Base-by-base conservation (phyloP, 192 early-diverging fungal genomes). In the Podochytrium sp. region DNA sequence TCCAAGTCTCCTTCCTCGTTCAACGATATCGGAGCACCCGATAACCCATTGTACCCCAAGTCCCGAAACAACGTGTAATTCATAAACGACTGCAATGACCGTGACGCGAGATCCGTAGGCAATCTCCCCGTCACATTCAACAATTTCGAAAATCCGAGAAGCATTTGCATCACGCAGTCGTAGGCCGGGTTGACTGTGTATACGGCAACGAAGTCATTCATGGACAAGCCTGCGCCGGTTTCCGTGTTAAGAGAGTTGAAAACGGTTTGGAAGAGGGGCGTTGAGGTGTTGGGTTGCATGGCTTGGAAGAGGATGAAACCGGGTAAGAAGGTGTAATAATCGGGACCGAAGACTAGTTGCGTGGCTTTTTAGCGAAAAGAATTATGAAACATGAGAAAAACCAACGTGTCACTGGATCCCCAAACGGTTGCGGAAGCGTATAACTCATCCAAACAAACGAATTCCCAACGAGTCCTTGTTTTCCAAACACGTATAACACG, bases 391-490 rank as follows among this genome's bases (percentile, higher is more conserved):
- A 38, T 39, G 20, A 38, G 18, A 38, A 63, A 1, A 3, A 30
- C 47, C 33, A 25, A 65, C 64, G 38, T 29, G 41, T 25, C 6
- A 65, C 7, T 27, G 64, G 64, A 29, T 65, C 64, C 34, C 47
- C 64, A 16, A 47, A 65, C 23, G 64, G 64, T 25, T 47, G n/a
- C 29, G 64, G 64, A 18, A 61, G 12, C n/a, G 33, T 61, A 23
- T 61, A 55, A 69, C 66, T 69, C 50, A 69, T 69, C 66, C 66
- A 69, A 33, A 69, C 66, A 41, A 41, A 55, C 33, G 25, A 16
- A n/a, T 27, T 16, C 2, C 66, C 51, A 3, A 69, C 66, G 23
- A 69, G 51, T 23, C 51, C 50, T 29, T 55, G 51, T 23, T 51
- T 20, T 3, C 50, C 66, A 10, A 69, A 55, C 18, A 6, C 20